These are phyloP conservation scores for Wickerhamiella alocasiicola DNA, from an alignment of 805 yeast species.

Conservation along the genomic window DNA sequence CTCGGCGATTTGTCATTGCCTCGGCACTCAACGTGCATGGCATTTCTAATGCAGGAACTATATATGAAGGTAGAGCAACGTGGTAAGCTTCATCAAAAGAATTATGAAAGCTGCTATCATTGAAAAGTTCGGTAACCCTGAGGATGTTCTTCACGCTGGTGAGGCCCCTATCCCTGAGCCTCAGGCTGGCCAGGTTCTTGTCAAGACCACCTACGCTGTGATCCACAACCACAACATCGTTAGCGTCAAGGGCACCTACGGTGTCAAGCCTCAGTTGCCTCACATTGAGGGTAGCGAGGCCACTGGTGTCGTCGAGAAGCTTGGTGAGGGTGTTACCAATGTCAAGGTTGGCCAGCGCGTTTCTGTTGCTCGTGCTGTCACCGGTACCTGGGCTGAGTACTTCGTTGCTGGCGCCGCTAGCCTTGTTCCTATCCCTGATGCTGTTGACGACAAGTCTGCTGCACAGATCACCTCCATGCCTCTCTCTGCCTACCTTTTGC, in stretches of 20 bases:
- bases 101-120: slow-evolving; percentile 10
- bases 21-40: too few relatives aligned
- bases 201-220: slow-evolving; percentile 8
- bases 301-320: slow-evolving; percentile 6
- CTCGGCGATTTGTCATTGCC: too few relatives aligned
- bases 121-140: slow-evolving; percentile 8
- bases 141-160: slow-evolving; percentile 12
- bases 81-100: too few relatives aligned
- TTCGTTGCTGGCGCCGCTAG: slow-evolving; percentile 5
- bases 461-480: slow-evolving; percentile 12
- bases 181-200: slow-evolving; percentile 3
- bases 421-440: slow-evolving; percentile 5
- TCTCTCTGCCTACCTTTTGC: slow-evolving; percentile 5
- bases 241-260: slow-evolving; percentile 5
- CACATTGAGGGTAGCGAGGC: slow-evolving; percentile 7
- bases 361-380: slow-evolving; percentile 3
- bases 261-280: slow-evolving; percentile 7
- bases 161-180: slow-evolving; percentile 8
- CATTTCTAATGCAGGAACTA: too few relatives aligned
- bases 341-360: slow-evolving; percentile 10
- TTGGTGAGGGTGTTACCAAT: slow-evolving; percentile 4
- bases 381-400: slow-evolving; percentile 12
- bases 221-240: slow-evolving; percentile 10
- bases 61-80: too few relatives aligned
- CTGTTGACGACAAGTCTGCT: slow-evolving; percentile 8